Conservation (phyloP, 2,329 filamentous ascomycete species). For the Daldinia eschscholtzii region DNA sequence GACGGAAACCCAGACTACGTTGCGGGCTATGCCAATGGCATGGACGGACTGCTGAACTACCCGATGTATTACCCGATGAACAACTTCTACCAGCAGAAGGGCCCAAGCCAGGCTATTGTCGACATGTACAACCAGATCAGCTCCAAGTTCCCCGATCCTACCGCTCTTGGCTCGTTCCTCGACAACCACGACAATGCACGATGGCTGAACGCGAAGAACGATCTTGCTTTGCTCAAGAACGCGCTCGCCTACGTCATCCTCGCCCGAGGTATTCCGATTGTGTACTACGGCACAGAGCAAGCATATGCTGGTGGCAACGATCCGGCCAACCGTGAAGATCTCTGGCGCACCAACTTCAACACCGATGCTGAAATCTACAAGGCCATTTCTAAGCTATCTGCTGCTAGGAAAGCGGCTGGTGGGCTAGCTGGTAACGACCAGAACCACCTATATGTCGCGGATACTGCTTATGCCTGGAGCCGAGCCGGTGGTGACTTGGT, state of each 20-base stretch:
- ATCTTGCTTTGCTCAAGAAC: constrained; percentile 70
- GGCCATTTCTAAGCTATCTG: constrained; percentile 61
- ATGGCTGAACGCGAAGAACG: constrained; percentile 64
- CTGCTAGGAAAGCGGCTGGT: constrained; percentile 60
- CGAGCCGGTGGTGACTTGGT: constrained; percentile 59
- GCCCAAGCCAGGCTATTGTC: constrained; percentile 56
- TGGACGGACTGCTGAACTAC: constrained; percentile 74
- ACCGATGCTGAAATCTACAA: constrained; percentile 62
- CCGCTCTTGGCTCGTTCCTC: constrained; percentile 64
- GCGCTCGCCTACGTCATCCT: constrained; percentile 72
- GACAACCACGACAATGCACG: constrained; percentile 72
- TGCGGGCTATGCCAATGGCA: constrained; percentile 64
- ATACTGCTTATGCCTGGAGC: constrained; percentile 61
- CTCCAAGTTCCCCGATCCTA: constrained; percentile 58
- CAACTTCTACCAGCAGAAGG: constrained; percentile 55
- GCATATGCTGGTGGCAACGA: constrained; percentile 64
- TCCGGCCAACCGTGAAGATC: constrained; percentile 67
- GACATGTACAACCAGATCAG: constrained; percentile 56
- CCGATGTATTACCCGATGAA: constrained; percentile 56
- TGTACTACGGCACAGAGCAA: constrained; percentile 76
- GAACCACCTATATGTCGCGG: constrained; percentile 57
- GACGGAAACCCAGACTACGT: constrained; percentile 66
- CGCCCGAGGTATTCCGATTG: constrained; percentile 71
- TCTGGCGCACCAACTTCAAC: constrained; percentile 67
- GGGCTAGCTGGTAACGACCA: constrained; percentile 61